These are phyloP conservation scores for Golubevia sp. DNA, from an alignment of 1,284 basidiomycete species.

Conservation along the genomic window DNA sequence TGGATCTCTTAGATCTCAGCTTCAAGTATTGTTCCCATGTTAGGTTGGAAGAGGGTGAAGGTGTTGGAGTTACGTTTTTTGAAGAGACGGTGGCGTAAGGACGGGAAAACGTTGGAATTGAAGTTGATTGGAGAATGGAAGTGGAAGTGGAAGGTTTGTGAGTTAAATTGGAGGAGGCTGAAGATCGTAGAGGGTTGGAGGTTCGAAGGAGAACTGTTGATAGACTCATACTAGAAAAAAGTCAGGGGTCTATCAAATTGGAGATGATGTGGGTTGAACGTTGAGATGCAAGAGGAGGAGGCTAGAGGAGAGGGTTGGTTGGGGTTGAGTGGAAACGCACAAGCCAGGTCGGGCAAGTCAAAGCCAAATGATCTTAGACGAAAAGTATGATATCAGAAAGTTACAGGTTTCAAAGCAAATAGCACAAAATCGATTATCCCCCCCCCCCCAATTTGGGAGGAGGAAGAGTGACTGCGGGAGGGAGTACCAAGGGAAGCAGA, in stretches of 20 bases:
- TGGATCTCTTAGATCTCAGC: slow-evolving; percentile 37
- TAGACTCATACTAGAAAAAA: neutral
- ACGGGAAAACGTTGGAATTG: neutral
- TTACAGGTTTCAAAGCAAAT: no score
- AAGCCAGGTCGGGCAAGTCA: no score
- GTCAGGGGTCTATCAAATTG: no score
- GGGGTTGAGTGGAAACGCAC: no score
- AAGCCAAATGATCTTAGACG: no score
- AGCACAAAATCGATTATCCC: no score
- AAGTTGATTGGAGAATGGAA: neutral
- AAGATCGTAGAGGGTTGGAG: neutral
- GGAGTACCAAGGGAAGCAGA: no score
- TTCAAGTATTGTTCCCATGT: slow-evolving; percentile 39
- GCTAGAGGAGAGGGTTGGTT: slow-evolving; percentile 11
- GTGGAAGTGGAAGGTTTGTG: neutral
- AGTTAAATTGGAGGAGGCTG: neutral
- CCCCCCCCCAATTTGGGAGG: no score
- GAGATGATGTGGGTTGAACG: no score
- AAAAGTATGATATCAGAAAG: no score
- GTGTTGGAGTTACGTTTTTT: neutral
- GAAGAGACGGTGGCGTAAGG: neutral
- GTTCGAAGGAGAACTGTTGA: neutral
- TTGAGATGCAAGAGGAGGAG: slow-evolving; percentile 2
- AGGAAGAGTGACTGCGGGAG: no score
- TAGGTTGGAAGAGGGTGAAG: neutral